These are phyloP conservation scores for Suhomyces guaymorum DNA, from an alignment of 1,139 yeast species.

Conservation along the genomic window DNA sequence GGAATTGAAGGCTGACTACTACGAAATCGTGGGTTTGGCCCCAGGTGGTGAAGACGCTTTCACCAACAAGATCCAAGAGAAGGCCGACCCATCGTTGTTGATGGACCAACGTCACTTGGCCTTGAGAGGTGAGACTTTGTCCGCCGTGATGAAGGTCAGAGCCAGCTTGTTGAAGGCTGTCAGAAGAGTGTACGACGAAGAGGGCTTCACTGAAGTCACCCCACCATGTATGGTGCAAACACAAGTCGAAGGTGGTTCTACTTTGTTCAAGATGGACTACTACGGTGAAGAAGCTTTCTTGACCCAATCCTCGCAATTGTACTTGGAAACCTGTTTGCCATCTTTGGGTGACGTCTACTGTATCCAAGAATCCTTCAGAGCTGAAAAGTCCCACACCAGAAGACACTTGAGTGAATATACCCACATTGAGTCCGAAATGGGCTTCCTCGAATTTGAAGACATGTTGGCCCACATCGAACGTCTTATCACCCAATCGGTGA, in stretches of 20 bases:
- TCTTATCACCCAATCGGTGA: constrained; percentile 66
- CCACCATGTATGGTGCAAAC: constrained; percentile 99
- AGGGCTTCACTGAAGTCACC: constrained; percentile 83
- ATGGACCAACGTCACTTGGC: constrained; percentile 94
- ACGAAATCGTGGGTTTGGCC: constrained; percentile 85
- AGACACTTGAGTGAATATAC: constrained; percentile 97
- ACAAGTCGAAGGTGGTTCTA: constrained; percentile 99
- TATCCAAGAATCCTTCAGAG: constrained; percentile 98
- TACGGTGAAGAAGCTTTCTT: constrained; percentile 96
- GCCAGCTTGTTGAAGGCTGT: constrained; percentile 72
- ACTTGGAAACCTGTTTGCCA: constrained; percentile 94
- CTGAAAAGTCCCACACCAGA: constrained; percentile 98
- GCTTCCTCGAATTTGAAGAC: constrained; percentile 84
- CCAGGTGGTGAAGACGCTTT: constrained; percentile 96
- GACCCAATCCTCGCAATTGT: constrained; percentile 96
- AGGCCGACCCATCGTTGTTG: constrained; percentile 88
- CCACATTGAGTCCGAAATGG: constrained; percentile 93
- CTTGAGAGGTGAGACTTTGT: constrained; percentile 90
- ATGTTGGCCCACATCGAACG: constrained; percentile 82
- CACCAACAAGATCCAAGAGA: constrained; percentile 90
- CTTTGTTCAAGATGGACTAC: constrained; percentile 88
- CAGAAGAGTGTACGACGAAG: constrained; percentile 76
- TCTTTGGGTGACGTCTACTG: constrained; percentile 96
- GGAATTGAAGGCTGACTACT: constrained; percentile 88
- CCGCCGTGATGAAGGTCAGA: constrained; percentile 95